These are phyloP conservation scores for Phoenix roebelenii DNA, from an alignment of 176 grass and related monocot species.

Conservation along the genomic window DNA sequence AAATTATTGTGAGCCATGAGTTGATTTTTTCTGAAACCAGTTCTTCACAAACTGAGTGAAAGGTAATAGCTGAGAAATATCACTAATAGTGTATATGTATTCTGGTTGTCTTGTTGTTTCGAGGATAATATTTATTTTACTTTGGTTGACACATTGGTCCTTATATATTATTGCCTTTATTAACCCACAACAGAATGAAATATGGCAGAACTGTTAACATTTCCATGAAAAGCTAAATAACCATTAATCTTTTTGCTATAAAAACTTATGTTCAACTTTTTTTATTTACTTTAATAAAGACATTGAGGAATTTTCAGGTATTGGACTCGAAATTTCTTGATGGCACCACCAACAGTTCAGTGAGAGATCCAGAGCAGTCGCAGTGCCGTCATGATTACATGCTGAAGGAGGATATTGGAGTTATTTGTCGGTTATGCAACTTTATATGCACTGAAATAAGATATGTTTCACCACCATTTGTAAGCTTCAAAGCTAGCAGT, in stretches of 20 bases:
- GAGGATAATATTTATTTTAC: too few species aligned
- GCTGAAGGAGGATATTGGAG: constrained; percentile 53
- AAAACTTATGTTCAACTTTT: not conserved
- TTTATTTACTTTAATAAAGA: constrained; percentile 18
- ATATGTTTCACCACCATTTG: constrained; percentile 64
- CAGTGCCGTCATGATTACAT: constrained; percentile 58
- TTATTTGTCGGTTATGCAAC: constrained; percentile 53
- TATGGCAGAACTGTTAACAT: too few species aligned
- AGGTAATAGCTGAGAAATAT: too few species aligned
- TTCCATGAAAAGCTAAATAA: too few species aligned
- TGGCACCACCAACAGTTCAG: constrained; percentile 17
- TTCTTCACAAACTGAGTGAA: too few species aligned
- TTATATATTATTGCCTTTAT: too few species aligned
- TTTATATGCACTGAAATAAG: constrained; percentile 52
- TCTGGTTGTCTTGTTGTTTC: too few species aligned
- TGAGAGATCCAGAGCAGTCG: constrained; percentile 22
- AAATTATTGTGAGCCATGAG: too few species aligned
- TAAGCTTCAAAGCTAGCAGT: constrained; percentile 17
- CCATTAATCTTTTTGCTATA: not conserved
- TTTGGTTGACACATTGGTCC: too few species aligned
- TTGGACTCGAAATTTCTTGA: constrained; percentile 23
- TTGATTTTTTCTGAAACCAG: too few species aligned
- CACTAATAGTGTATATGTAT: too few species aligned
- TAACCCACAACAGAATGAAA: too few species aligned
- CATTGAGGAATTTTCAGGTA: constrained; percentile 24